Percentiles rank a stretch among this genome's conserved stretches.
Evolutionary conservation across 441 rosid species (phyloP).

Genomic region (Mallotus japonicus): DNA sequence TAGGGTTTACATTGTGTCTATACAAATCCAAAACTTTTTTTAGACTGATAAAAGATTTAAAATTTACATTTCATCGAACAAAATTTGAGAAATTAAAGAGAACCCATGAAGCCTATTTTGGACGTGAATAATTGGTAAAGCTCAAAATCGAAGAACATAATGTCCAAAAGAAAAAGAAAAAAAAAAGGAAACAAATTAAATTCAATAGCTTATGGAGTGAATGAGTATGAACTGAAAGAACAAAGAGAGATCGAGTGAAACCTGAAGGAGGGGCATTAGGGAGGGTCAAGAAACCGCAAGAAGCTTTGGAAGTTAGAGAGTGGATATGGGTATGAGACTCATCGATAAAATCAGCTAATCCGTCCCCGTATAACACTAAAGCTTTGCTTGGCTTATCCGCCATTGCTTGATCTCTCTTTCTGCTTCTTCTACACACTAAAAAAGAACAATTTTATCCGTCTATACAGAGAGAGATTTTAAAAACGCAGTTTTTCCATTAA

Average conservation of each 20-base stretch:
- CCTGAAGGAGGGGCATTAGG: slow-evolving; percentile 79
- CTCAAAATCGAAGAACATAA: no score
- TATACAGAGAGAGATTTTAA: no score
- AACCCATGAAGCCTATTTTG: neutral
- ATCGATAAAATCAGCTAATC: slow-evolving; percentile 55
- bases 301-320: slow-evolving; percentile 68
- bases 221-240: no score
- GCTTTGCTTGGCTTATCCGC: slow-evolving; percentile 95
- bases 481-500: no score
- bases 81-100: neutral
- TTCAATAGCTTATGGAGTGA: no score
- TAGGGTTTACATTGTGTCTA: neutral
- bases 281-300: slow-evolving; percentile 77
- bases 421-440: neutral
- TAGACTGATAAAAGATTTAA: neutral
- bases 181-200: no score
- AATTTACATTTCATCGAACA: no score
- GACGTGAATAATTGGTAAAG: no score
- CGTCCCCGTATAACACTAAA: slow-evolving; percentile 74
- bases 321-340: slow-evolving; percentile 57
- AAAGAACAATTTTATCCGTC: no score
- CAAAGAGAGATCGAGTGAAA: slow-evolving; percentile 19
- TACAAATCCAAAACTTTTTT: neutral
- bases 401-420: slow-evolving; percentile 34
- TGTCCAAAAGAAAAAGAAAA: no score